Percentiles rank a stretch among this genome's conserved stretches.
Conservation (phyloP, 148 eudicot species). For the Beta vulgaris region DNA sequence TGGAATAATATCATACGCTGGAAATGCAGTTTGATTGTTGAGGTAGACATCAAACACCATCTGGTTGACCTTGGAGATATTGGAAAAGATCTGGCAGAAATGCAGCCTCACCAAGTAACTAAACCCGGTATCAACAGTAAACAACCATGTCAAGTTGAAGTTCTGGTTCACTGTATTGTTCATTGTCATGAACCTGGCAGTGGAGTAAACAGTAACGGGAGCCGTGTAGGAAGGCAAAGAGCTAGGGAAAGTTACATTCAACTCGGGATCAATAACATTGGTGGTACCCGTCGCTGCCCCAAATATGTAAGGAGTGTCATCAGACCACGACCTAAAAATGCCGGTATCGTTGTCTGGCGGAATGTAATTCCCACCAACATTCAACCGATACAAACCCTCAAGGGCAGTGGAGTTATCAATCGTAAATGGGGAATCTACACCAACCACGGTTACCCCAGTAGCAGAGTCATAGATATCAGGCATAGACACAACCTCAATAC, state of each 20-base stretch:
- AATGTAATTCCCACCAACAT: slow-evolving; percentile 86
- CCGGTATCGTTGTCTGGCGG: slow-evolving; percentile 78
- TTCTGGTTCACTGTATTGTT: slow-evolving; percentile 38
- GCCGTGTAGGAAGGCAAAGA: slow-evolving; percentile 56
- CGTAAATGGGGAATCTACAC: slow-evolving; percentile 27
- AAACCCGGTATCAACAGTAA: slow-evolving; percentile 70
- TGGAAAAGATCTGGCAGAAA: slow-evolving; percentile 61
- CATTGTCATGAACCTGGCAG: slow-evolving; percentile 79
- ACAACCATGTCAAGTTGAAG: slow-evolving; percentile 74
- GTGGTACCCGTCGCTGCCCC: slow-evolving; percentile 66
- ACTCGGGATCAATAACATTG: slow-evolving; percentile 29
- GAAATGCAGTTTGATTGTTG: slow-evolving; percentile 65
- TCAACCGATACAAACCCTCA: slow-evolving; percentile 66
- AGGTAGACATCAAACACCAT: slow-evolving; percentile 62
- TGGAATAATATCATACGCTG: slow-evolving; percentile 52
- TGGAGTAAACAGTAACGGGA: slow-evolving; percentile 68
- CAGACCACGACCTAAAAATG: slow-evolving; percentile 70
- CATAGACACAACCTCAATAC: slow-evolving; percentile 84
- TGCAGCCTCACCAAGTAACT: slow-evolving; percentile 83
- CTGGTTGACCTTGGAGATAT: slow-evolving; percentile 45
- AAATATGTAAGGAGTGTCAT: slow-evolving; percentile 58
- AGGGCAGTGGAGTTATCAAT: slow-evolving; percentile 68
- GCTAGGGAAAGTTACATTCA: slow-evolving; percentile 42
- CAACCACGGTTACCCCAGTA: slow-evolving; percentile 41
- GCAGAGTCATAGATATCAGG: slow-evolving; percentile 56